Base-by-base conservation (phyloP, 495 filamentous ascomycete species). In the Penicillium atrosanguineum region DNA sequence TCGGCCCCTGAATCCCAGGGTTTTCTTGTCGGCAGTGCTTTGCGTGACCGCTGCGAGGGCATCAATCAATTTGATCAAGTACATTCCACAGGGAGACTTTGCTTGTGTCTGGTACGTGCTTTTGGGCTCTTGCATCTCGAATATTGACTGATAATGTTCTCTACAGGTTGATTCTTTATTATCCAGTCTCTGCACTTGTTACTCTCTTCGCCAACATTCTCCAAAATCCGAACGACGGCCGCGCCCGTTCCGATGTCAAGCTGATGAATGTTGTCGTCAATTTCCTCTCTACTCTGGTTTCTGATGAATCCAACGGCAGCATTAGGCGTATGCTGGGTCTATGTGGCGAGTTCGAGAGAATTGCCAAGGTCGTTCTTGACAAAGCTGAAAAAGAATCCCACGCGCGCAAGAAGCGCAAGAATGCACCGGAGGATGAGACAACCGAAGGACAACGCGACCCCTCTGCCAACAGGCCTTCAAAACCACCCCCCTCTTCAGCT, bases 181-280 rank as follows among this genome's bases (percentile, higher is more conserved):
- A 94, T 72, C 94, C 94, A 6, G 91, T 98, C 15, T 97, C 95
- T 3, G 89, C 94, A 11, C 81, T 97, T 12, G 90, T 98, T 4
- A 98, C 94, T 3, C 77, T 98, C 25, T 98, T 98, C 64, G 94
- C 92, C 47, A 96, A 97, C 65, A 94, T 98, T 49, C 76, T 98
- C 4, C 95, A 98, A 67, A 97, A 97, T 56, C 95, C 95, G 0
- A 86, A 89, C 55, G 94, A 98, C 66, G 80, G 85, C 6, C 86
- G 91, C 29, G 91, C 93, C 38, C 85, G 90, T 15, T 88, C 90
- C 7, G 94, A 98, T 69, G 82, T 95, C 8, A 86, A 87, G 59
- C 72, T 97, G 36, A 97, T 98, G 91, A 90, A 85, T 61, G 79
- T 90, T 8, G 95, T 98, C 4, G 91, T 96, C 42, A 90, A 84